Percentiles rank a stretch among this genome's conserved stretches.
Evolutionary conservation across 2,329 filamentous ascomycete species (phyloP).

Genomic region (Cercospora brassicicola): DNA sequence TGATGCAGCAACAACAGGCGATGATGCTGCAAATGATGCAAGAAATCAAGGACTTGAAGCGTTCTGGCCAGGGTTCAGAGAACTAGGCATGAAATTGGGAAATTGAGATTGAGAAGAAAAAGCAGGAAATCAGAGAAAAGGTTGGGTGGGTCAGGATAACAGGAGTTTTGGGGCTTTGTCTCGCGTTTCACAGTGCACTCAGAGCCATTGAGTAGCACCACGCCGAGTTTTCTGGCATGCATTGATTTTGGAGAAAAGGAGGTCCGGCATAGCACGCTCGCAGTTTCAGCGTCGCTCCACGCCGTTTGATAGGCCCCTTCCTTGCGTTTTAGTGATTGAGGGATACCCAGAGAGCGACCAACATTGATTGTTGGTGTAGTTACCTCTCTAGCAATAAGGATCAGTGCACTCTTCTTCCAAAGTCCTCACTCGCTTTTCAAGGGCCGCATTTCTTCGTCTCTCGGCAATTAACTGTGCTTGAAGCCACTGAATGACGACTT

Average conservation of each 20-base stretch:
- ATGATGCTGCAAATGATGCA: constrained; percentile 23
- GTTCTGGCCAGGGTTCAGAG: neutral
- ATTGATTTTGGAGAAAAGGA: neutral
- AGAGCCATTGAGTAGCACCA: neutral
- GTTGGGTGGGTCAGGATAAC: neutral
- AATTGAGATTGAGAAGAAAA: neutral
- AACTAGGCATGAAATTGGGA: neutral
- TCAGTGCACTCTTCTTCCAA: constrained; percentile 9
- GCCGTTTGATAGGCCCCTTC: neutral
- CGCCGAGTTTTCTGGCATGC: neutral
- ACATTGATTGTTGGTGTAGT: neutral
- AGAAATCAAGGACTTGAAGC: constrained; percentile 23
- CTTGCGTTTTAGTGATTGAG: neutral
- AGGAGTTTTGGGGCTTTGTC: neutral
- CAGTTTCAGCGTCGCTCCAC: neutral
- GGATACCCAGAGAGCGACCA: neutral
- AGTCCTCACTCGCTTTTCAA: neutral
- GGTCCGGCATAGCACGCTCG: neutral
- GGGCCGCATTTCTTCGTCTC: neutral
- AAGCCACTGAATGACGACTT: neutral
- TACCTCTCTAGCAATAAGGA: neutral
- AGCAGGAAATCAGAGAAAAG: neutral
- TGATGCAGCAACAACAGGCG: constrained; percentile 18
- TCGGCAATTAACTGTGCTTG: neutral
- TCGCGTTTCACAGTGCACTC: neutral